Evolutionary conservation across 306 rosid species (phyloP).

Genomic region (Fragaria ananassa): DNA sequence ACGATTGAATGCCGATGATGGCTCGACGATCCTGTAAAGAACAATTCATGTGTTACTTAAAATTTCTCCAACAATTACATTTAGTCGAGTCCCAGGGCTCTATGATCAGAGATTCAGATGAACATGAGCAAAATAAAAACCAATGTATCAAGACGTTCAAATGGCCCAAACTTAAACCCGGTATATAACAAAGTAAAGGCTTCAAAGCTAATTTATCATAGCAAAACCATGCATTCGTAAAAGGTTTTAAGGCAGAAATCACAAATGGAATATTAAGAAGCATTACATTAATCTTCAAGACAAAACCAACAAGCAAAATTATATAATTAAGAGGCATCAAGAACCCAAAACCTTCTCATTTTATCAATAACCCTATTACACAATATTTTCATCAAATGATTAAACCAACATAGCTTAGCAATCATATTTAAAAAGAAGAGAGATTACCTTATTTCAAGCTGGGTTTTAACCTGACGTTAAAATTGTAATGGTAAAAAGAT

Average conservation of each 20-base stretch:
- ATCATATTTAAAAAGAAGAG: constrained; percentile 19
- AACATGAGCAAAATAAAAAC: not conserved
- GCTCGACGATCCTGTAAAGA: constrained; percentile 45
- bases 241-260: not conserved
- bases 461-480: constrained; percentile 27
- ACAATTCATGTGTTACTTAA: constrained; percentile 28
- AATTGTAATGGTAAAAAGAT: constrained; percentile 20
- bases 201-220: not conserved
- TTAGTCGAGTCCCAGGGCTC: constrained; percentile 1
- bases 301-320: not conserved
- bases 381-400: not conserved
- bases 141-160: not conserved
- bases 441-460: constrained; percentile 61
- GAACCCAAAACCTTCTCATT: not conserved
- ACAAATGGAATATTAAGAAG: not conserved
- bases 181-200: not conserved
- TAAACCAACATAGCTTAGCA: constrained; percentile 21
- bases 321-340: not conserved
- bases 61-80: constrained; percentile 23
- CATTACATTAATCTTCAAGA: not conserved
- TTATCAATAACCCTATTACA: not conserved
- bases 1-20: constrained; percentile 42
- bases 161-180: not conserved
- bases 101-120: not conserved
- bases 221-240: not conserved